These are phyloP conservation scores for Glycine latifolia DNA, from an alignment of 306 rosid species.

Conservation along the genomic window DNA sequence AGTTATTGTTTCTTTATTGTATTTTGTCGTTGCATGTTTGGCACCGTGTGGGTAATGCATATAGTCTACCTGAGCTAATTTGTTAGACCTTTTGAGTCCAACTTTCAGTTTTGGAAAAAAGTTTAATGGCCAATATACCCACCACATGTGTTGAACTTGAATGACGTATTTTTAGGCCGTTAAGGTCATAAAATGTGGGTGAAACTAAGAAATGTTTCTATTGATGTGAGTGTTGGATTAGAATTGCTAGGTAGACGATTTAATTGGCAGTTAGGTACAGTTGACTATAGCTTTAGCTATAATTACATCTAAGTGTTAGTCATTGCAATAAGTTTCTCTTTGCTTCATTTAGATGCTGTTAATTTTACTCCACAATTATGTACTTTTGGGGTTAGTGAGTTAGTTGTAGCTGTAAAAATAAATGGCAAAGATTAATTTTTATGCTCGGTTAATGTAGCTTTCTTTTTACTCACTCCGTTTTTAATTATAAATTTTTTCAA, in stretches of 20 bases:
- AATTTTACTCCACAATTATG: too few relatives aligned
- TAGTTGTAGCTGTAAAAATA: not conserved
- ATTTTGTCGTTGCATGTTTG: slow-evolving; percentile 27
- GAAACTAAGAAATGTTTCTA: slow-evolving; percentile 21
- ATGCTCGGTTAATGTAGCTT: not conserved
- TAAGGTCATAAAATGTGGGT: slow-evolving; percentile 26
- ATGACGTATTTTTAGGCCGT: not conserved
- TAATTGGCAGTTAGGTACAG: slow-evolving; percentile 34
- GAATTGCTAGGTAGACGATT: not conserved
- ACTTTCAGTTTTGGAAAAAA: not conserved
- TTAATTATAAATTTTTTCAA: too few relatives aligned
- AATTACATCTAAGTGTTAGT: not conserved
- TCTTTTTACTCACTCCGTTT: not conserved
- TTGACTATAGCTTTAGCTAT: slow-evolving; percentile 18
- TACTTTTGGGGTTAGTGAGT: not conserved
- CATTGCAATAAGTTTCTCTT: not conserved
- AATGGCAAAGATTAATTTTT: not conserved
- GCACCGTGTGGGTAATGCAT: not conserved
- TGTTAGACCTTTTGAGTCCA: not conserved
- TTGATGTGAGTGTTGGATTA: slow-evolving; percentile 35
- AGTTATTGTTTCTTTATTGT: not conserved
- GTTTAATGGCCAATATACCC: slow-evolving; percentile 6
- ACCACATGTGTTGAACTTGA: not conserved
- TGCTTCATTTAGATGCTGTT: not conserved
- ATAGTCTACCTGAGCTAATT: not conserved